These are phyloP conservation scores for Przewalskia tangutica DNA, from an alignment of 257 asterid genomes.

Conservation along the genomic window DNA sequence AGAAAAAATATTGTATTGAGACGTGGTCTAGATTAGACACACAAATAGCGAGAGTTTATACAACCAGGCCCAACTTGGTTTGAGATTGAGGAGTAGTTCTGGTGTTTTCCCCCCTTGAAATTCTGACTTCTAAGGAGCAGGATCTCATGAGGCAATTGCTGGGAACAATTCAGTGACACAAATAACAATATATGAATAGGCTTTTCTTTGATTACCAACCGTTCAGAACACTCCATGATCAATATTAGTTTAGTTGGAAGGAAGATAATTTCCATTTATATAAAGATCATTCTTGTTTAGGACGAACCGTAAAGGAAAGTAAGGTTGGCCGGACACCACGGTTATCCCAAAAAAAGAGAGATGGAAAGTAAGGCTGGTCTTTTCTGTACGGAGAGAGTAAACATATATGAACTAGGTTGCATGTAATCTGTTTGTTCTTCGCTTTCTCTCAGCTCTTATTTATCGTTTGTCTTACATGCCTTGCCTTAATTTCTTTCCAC, in stretches of 20 bases:
- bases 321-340: not conserved
- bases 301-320: too few species aligned
- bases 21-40: not conserved
- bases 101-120: not conserved
- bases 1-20: not conserved
- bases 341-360: not conserved
- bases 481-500: not conserved
- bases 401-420: not conserved
- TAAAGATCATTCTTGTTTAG: not conserved
- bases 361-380: not conserved
- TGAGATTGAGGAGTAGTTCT: not conserved
- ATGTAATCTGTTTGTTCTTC: not conserved
- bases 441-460: not conserved
- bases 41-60: not conserved
- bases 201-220: not conserved
- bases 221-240: not conserved
- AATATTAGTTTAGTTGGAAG: not conserved
- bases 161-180: not conserved
- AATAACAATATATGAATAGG: not conserved
- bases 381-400: not conserved
- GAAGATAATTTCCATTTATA: not conserved
- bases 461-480: not conserved
- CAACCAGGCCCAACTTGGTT: not conserved
- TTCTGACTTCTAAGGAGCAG: not conserved
- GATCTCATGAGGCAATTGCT: not conserved